phyloP scores from a whole-genome alignment of 2,329 filamentous ascomycete species.

The Sporothrix variecibatus region DNA sequence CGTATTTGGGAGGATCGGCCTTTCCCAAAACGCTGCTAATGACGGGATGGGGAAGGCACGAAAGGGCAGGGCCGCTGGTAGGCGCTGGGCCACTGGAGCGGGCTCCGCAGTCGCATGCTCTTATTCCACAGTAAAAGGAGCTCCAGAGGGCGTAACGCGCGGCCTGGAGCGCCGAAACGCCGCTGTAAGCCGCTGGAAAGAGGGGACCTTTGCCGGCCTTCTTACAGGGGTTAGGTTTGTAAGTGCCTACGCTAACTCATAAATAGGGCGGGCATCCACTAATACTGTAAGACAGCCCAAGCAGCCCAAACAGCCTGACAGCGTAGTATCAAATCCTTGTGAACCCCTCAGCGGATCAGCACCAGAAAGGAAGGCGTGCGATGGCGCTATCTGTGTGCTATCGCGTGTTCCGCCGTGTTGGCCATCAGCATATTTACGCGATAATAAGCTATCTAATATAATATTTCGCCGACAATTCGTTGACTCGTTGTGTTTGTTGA shows the following conservation, averaged over 20 bases:
- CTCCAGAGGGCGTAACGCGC: neutral
- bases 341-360: neutral
- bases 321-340: neutral
- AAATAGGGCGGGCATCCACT: neutral
- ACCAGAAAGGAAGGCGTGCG: constrained; percentile 15
- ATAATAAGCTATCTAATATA: neutral
- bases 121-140: too few species aligned
- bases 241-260: neutral
- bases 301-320: neutral
- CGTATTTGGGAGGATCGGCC: neutral
- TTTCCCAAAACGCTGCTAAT: neutral
- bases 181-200: constrained; percentile 12
- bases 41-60: neutral
- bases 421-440: neutral
- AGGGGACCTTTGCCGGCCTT: neutral
- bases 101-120: neutral
- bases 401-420: neutral
- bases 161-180: neutral
- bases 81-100: neutral
- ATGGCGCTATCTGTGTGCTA: constrained; percentile 16
- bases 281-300: neutral
- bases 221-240: neutral
- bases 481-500: neutral
- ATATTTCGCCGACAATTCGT: neutral
- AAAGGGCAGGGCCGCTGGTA: neutral